These are phyloP conservation scores for Alternaria panax DNA, from an alignment of 2,329 filamentous ascomycete genomes.

Conservation along the genomic window DNA sequence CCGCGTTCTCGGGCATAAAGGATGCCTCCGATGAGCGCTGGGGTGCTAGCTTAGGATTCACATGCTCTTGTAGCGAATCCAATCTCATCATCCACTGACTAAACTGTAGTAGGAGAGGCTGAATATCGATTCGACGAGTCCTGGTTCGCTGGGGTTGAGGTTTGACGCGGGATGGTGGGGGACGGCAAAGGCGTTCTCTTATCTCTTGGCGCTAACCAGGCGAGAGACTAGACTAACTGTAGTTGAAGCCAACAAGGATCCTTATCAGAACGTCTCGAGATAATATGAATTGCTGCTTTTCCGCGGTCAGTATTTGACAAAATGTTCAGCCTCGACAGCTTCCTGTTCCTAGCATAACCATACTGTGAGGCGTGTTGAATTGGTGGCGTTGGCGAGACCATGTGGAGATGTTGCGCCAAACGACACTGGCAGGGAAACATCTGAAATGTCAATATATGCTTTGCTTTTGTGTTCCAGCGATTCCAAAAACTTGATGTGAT, in stretches of 20 bases:
- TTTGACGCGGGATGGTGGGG: constrained; percentile 43
- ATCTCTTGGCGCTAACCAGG: constrained; percentile 43
- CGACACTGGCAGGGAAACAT: not conserved
- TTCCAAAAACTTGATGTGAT: not conserved
- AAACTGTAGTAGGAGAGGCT: constrained; percentile 14
- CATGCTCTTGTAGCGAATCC: constrained; percentile 15
- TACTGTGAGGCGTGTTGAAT: constrained; percentile 2
- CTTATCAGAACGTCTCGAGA: constrained; percentile 42
- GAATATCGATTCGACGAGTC: constrained; percentile 26
- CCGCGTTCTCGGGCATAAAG: constrained; percentile 13
- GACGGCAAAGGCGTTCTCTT: constrained; percentile 44
- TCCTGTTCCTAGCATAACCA: constrained; percentile 6
- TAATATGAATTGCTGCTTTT: constrained; percentile 40
- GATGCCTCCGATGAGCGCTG: constrained; percentile 27
- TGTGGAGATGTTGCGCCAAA: not conserved
- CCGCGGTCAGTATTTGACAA: constrained; percentile 41
- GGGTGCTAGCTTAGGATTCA: constrained; percentile 21
- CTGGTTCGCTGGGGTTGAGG: constrained; percentile 24
- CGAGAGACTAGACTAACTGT: constrained; percentile 28
- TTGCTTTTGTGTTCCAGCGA: constrained; percentile 12
- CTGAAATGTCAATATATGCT: not conserved
- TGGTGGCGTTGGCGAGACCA: constrained; percentile 15
- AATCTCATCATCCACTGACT: constrained; percentile 12
- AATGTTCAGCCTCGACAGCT: constrained; percentile 9
- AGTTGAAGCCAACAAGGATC: constrained; percentile 26